These are phyloP conservation scores for Teratosphaeria pseudoeucalypti DNA, from an alignment of 2,329 filamentous ascomycete species.

Conservation along the genomic window DNA sequence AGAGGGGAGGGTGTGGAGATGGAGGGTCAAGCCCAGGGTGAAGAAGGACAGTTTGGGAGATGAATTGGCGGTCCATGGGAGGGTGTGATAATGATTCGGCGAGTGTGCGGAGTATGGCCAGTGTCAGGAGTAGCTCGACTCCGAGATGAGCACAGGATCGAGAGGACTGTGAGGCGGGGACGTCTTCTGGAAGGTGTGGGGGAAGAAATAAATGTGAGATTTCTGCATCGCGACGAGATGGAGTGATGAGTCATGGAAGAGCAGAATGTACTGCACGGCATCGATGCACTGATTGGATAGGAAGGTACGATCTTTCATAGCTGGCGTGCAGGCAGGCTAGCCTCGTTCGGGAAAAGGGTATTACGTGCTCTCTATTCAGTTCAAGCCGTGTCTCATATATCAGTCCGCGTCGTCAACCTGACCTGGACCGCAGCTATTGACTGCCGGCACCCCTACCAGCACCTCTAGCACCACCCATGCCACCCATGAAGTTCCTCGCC, in stretches of 20 bases:
- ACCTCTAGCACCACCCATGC: constrained; percentile 33
- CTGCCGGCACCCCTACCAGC: background rate
- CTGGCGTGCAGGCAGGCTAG: background rate
- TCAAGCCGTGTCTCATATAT: background rate
- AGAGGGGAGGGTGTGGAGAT: background rate
- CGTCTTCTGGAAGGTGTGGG: background rate
- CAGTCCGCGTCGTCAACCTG: background rate
- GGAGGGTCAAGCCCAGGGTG: constrained; percentile 2
- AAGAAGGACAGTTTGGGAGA: background rate
- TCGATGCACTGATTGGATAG: background rate
- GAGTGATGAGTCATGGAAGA: background rate
- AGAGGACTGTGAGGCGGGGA: too few relatives aligned
- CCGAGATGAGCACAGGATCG: background rate
- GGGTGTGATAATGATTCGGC: background rate
- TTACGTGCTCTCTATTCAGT: background rate
- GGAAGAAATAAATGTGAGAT: background rate
- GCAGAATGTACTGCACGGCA: background rate
- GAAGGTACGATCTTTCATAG: background rate
- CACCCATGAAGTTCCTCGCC: constrained; percentile 60
- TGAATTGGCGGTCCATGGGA: background rate
- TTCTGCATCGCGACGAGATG: background rate
- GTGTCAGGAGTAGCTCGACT: background rate
- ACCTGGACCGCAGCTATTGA: background rate
- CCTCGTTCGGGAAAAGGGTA: background rate
- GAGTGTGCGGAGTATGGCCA: background rate